These are phyloP conservation scores for Cladobotryum mycophilum DNA, from an alignment of 2,329 filamentous ascomycete species.

Conservation along the genomic window DNA sequence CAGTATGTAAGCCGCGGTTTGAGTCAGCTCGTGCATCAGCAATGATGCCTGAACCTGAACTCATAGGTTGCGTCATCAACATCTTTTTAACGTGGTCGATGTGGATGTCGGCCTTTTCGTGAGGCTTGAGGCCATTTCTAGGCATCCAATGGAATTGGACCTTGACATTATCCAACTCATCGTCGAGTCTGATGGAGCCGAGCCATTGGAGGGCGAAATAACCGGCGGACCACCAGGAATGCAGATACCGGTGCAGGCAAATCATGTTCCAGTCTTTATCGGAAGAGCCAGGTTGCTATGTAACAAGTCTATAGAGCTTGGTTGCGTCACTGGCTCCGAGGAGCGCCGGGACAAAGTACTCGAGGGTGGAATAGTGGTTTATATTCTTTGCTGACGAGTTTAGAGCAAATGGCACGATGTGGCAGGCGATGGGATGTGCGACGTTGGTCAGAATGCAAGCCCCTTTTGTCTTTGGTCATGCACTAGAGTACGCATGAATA, in stretches of 20 bases:
- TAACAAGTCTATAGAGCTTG: background rate
- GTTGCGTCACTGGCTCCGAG: background rate
- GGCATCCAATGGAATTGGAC: background rate
- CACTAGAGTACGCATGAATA: too few relatives aligned
- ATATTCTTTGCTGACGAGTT: background rate
- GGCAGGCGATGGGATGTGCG: background rate
- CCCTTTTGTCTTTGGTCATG: too few relatives aligned
- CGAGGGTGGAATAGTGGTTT: background rate
- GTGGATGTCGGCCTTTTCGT: background rate
- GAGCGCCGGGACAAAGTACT: background rate
- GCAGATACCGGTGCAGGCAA: background rate
- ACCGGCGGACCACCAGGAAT: background rate
- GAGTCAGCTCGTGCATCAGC: too few relatives aligned
- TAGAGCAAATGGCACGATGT: background rate
- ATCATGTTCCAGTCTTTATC: background rate
- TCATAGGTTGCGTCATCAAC: background rate
- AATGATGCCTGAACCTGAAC: background rate
- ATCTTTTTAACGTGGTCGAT: background rate
- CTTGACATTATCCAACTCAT: background rate
- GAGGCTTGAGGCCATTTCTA: background rate
- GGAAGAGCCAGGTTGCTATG: background rate
- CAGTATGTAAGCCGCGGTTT: background rate
- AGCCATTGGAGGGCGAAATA: background rate
- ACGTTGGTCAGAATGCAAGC: too few relatives aligned
- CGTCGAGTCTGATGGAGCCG: background rate